Conservation (phyloP, 2,329 filamentous ascomycete species). For the Daldinia eschscholtzii region DNA sequence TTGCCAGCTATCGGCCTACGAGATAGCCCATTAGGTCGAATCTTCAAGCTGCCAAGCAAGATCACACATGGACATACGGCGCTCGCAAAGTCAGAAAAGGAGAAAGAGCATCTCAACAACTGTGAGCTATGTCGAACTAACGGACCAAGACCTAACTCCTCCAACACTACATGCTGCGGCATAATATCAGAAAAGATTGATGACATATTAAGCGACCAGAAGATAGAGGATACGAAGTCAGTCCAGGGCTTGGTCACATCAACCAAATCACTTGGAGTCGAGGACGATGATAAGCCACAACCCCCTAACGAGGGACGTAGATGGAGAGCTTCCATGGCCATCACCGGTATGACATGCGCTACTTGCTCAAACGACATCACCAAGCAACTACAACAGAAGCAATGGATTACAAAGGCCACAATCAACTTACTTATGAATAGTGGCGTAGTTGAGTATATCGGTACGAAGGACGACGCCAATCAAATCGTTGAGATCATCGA, state of each 20-base stretch:
- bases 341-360: conserved; percentile 81
- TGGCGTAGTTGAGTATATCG: conserved; percentile 70
- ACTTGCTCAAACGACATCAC: conserved; percentile 75
- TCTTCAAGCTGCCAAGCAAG: conserved; percentile 48
- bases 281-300: conserved; percentile 23
- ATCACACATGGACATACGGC: conserved; percentile 38
- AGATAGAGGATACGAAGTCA: conserved; percentile 58
- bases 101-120: conserved; percentile 57
- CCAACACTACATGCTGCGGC: conserved; percentile 10
- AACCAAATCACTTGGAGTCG: conserved; percentile 29
- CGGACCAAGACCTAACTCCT: conserved; percentile 25
- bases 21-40: conserved; percentile 46
- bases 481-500: conserved; percentile 68
- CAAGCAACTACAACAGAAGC: conserved; percentile 67
- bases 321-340: conserved; percentile 59
- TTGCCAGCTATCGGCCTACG: conserved; percentile 29
- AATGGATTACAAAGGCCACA: conserved; percentile 68
- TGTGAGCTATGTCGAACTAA: conserved; percentile 58
- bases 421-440: conserved; percentile 78
- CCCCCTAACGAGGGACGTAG: conserved; percentile 18
- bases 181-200: conserved; percentile 20
- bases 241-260: conserved; percentile 55
- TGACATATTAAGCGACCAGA: conserved; percentile 16
- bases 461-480: conserved; percentile 58
- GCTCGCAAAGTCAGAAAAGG: conserved; percentile 41